A percentile compares a stretch with the other conserved stretches of the same genome.
phyloP scores from a whole-genome alignment of 495 filamentous ascomycete species.

The Penicillium macrosclerotiorum region DNA sequence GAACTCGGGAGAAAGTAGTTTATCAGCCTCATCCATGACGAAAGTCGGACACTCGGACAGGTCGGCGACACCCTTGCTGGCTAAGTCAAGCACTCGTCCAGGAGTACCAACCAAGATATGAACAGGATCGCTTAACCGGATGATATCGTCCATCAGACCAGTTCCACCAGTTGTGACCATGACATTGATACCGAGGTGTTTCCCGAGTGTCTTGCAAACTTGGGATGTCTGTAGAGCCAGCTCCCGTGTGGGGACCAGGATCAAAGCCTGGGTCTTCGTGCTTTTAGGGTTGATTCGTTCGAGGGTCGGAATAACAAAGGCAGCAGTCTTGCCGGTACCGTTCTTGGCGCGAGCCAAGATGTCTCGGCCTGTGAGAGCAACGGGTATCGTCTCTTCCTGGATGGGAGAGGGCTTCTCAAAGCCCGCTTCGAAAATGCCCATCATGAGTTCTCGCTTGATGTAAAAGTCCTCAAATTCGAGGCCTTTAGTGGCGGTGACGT shows the following conservation, averaged over 20 bases:
- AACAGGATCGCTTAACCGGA: slow-evolving; percentile 87
- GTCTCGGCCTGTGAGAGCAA: slow-evolving; percentile 91
- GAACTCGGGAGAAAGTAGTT: slow-evolving; percentile 93
- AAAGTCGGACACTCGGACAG: slow-evolving; percentile 96
- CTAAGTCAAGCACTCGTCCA: slow-evolving; percentile 89
- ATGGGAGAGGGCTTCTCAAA: slow-evolving; percentile 99
- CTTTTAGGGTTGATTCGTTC: slow-evolving; percentile 95
- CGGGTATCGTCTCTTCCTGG: slow-evolving; percentile 97
- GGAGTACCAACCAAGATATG: slow-evolving; percentile 98
- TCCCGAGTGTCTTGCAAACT: slow-evolving; percentile 96
- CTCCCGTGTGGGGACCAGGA: slow-evolving; percentile 95
- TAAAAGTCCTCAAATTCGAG: slow-evolving; percentile 96
- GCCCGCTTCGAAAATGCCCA: slow-evolving; percentile 98
- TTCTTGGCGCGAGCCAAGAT: slow-evolving; percentile 97
- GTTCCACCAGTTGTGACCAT: slow-evolving; percentile 99
- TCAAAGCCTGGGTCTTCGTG: slow-evolving; percentile 90
- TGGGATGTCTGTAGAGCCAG: slow-evolving; percentile 98
- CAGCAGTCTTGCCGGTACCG: slow-evolving; percentile 96
- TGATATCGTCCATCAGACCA: slow-evolving; percentile 91
- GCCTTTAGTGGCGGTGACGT: slow-evolving; percentile 96
- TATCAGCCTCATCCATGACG: slow-evolving; percentile 99
- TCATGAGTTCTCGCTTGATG: slow-evolving; percentile 89
- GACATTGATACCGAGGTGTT: slow-evolving; percentile 94
- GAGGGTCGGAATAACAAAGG: slow-evolving; percentile 94
- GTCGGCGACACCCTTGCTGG: slow-evolving; percentile 92